phyloP scores from a whole-genome alignment of 2,329 filamentous ascomycete species.

The Colletotrichum australisinense region DNA sequence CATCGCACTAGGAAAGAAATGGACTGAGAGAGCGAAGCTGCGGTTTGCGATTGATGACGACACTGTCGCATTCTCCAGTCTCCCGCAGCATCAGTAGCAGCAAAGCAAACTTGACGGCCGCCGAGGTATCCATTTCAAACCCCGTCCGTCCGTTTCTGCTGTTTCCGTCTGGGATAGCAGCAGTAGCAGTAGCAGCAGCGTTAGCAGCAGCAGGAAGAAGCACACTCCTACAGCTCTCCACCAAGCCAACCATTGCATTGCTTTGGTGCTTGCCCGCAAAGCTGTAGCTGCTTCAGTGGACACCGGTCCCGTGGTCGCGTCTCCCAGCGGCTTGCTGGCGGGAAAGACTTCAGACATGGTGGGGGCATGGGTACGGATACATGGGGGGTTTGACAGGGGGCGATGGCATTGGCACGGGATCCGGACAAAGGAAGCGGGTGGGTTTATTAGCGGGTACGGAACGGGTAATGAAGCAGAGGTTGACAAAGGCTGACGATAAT shows the following conservation, averaged over 20 bases:
- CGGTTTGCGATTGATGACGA: conserved; percentile 10
- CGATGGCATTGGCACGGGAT: not conserved
- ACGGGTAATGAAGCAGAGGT: not conserved
- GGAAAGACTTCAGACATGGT: conserved; percentile 1
- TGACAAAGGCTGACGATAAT: not conserved
- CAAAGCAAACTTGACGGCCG: not conserved
- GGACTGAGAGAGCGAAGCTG: not conserved
- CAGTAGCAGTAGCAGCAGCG: not conserved
- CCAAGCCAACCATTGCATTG: not conserved
- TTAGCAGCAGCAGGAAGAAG: not conserved
- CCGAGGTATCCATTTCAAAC: not conserved
- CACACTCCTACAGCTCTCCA: not conserved
- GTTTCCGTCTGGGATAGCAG: not conserved
- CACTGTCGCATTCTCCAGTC: not conserved
- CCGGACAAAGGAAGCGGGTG: not conserved
- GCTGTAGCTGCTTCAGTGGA: not conserved
- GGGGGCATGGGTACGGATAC: not conserved
- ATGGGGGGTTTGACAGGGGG: conserved; percentile 2
- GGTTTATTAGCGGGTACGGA: not conserved
- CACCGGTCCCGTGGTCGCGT: conserved; percentile 1
- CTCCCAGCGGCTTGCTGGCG: not conserved
- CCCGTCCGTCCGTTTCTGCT: not conserved
- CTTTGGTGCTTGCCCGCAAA: not conserved
- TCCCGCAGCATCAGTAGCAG: not conserved
- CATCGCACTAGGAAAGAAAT: not conserved